These are phyloP conservation scores for Solanum ossicruentum DNA, from an alignment of 257 asterid species.

Conservation along the genomic window DNA sequence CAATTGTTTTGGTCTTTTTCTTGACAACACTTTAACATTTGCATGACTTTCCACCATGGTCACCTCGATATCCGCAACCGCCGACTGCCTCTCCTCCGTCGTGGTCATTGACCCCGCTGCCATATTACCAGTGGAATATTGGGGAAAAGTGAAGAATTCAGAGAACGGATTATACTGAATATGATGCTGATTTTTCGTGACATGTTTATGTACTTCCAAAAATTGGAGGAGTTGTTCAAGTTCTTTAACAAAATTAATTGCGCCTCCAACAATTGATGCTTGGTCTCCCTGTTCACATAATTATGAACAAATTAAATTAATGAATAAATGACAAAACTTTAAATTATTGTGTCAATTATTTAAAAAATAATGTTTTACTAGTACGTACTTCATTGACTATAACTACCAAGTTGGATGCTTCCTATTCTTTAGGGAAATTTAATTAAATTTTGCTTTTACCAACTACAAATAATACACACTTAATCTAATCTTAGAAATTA, in stretches of 20 bases:
- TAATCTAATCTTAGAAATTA: not conserved
- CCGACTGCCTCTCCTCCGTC: constrained; percentile 2
- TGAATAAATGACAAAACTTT: not conserved
- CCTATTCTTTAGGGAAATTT: not conserved
- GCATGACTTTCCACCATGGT: constrained; percentile 56
- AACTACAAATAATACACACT: not conserved
- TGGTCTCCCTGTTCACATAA: constrained; percentile 44
- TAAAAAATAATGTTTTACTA: not conserved
- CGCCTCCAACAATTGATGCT: constrained; percentile 72
- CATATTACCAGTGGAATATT: constrained; percentile 7
- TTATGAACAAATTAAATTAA: not conserved
- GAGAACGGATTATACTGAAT: not conserved
- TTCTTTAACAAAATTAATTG: constrained; percentile 51
- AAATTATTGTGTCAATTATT: not conserved
- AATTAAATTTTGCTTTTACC: not conserved
- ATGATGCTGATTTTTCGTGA: not conserved
- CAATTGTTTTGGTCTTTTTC: constrained; percentile 36
- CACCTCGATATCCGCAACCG: constrained; percentile 51
- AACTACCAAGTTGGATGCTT: not conserved
- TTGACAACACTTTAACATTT: constrained; percentile 29
- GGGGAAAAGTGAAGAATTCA: constrained; percentile 19
- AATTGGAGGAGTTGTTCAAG: constrained; percentile 47
- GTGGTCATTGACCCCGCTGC: not conserved
- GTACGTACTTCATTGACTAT: not conserved
- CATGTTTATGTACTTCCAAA: constrained; percentile 26